These are phyloP conservation scores for Aegilops sharonensis DNA, from an alignment of 176 grass and related monocot genomes.

Conservation along the genomic window DNA sequence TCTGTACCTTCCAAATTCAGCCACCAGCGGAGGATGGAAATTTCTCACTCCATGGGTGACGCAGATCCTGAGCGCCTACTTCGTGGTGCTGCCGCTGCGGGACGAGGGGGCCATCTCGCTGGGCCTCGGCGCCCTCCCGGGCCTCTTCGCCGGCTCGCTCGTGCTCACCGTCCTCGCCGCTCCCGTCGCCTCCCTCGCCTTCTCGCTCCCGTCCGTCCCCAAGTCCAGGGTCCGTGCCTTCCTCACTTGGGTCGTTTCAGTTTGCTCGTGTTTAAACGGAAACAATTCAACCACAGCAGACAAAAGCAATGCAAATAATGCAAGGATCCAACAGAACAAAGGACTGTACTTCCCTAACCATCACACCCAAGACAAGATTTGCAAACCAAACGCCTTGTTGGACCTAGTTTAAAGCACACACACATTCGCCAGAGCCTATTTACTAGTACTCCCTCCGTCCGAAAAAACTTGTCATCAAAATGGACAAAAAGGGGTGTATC, in stretches of 20 bases:
- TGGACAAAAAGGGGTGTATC: no score
- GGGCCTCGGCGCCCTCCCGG: conserved; percentile 59
- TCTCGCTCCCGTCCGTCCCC: conserved; percentile 80
- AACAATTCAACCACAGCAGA: neutral
- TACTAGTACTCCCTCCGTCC: neutral
- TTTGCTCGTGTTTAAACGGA: neutral
- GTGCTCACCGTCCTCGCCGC: conserved; percentile 79
- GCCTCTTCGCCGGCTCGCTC: conserved; percentile 81
- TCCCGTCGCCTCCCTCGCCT: conserved; percentile 72
- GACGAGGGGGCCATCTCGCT: conserved; percentile 93
- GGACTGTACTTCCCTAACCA: neutral
- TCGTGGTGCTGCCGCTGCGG: conserved; percentile 79
- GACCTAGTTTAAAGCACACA: no score
- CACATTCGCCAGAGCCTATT: neutral
- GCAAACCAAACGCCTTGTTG: neutral
- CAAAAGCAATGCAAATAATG: neutral
- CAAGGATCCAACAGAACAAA: neutral
- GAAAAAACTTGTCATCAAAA: no score
- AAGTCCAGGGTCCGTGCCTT: conserved; percentile 52
- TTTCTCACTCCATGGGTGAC: neutral
- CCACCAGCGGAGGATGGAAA: neutral
- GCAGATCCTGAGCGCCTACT: conserved; percentile 84
- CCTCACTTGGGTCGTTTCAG: neutral
- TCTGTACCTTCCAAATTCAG: neutral
- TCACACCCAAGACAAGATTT: neutral